Conservation (phyloP, 192 early-diverging fungal genomes). For the Rhizophagus clarus region DNA sequence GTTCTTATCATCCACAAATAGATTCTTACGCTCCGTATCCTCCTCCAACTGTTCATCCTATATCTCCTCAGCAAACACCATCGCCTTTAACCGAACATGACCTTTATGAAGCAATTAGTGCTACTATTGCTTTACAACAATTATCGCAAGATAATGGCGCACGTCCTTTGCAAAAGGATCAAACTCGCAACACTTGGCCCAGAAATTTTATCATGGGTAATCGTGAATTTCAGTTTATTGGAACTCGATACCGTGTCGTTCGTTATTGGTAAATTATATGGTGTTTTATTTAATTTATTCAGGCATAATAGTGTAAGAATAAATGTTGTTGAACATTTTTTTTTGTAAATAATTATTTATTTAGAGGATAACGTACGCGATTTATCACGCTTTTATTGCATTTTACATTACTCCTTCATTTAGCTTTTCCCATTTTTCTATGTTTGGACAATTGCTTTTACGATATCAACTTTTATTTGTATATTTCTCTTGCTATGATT, state of each 20-base stretch:
- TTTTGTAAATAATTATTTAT: conserved; percentile 12
- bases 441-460: conserved; percentile 15
- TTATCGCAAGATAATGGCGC: conserved; percentile 9
- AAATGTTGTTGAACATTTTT: conserved; percentile 14
- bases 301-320: neutral
- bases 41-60: conserved; percentile 10
- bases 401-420: neutral
- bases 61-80: neutral
- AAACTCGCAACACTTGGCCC: conserved; percentile 6
- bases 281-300: too few relatives aligned
- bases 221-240: conserved; percentile 24
- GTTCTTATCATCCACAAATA: neutral
- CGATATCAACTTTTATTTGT: conserved; percentile 15
- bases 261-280: conserved; percentile 21
- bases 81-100: conserved; percentile 16
- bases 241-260: conserved; percentile 22
- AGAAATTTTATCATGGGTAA: conserved; percentile 22
- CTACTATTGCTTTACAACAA: conserved; percentile 10
- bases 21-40: conserved; percentile 4
- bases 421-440: neutral
- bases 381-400: neutral
- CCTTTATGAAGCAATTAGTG: conserved; percentile 18
- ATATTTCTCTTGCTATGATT: conserved; percentile 17
- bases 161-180: conserved; percentile 8
- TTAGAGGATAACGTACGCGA: neutral